A percentile compares a stretch with the other conserved stretches of the same genome.
Evolutionary conservation across 306 rosid genomes (phyloP).

Genomic region (Alnus rubra): DNA sequence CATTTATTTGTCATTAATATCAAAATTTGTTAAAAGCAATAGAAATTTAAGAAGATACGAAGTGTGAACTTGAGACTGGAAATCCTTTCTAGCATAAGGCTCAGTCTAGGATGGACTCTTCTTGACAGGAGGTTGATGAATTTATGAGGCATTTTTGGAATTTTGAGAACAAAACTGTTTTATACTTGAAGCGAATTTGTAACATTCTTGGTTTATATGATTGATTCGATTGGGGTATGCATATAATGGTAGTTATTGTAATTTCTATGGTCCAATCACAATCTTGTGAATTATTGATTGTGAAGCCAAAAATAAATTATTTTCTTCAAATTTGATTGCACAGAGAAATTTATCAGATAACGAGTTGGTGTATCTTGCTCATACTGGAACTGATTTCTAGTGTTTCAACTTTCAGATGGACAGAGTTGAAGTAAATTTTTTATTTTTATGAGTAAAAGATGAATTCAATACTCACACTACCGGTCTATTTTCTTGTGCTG

Average conservation of each 20-base stretch:
- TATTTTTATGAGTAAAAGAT: background rate
- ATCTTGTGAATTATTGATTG: background rate
- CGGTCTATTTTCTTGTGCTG: background rate
- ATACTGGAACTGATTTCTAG: background rate
- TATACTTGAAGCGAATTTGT: background rate
- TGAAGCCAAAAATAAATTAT: background rate
- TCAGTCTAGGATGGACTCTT: background rate
- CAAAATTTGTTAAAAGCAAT: background rate
- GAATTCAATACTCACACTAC: background rate
- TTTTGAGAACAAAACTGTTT: background rate
- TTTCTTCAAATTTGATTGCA: background rate
- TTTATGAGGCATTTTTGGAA: background rate
- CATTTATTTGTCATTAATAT: too few relatives aligned
- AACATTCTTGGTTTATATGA: background rate
- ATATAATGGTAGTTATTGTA: background rate
- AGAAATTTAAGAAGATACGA: background rate
- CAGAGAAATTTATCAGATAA: background rate
- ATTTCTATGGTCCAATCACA: background rate
- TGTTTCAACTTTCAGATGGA: background rate
- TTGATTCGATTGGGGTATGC: background rate
- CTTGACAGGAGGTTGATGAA: background rate
- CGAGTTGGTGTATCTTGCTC: background rate
- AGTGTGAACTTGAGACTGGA: background rate
- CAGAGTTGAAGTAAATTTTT: background rate
- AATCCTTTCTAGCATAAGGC: background rate